Evolutionary conservation across 805 yeast species (phyloP), one percentile per base, ranked within the genome.

Genomic region (Candida xyloterini): DNA sequence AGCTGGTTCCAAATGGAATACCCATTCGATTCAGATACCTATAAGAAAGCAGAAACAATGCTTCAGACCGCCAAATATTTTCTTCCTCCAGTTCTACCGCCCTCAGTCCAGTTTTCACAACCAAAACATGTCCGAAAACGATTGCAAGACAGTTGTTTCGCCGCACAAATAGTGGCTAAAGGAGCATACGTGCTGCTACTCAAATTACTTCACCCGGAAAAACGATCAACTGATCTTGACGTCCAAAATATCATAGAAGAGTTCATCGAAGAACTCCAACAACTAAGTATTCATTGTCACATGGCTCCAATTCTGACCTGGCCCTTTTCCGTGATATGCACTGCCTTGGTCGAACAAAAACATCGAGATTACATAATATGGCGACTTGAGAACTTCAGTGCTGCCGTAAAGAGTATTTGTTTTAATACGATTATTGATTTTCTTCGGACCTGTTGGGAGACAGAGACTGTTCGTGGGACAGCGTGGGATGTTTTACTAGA

Each of bases 1-100:
- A 51, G 60, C 3, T 66, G 63, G 62, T 47, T 67, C 10, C 58
- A 59, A 10, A 38, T 63, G 33, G 36, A 42, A 9, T 38, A 32
- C 20, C 53, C 53, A 3, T 34, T 44, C 5, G 28, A 35, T 33
- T 24, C 30, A 7, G 38, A 38, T 9, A 38, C 29, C 25, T 29
- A 14, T 15, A 22, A 33, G 18, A 28, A 24, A 33, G 47, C 35
- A 28, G 15, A 20, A 11, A 20, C 33, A 13, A 7, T 30, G 5
- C 33, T 30, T 11, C 25, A 5, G 15, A 10, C 24, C 7, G 46
- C 51, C 15, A 47, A 47, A 16, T 47, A 33, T 20, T 43, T 40
- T 25, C 48, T 47, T 11, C 42, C 47, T 1, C 51, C 51, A 3
- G 35, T 47, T 58, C 39, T 47, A 1, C 53, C 53, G 3, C 21